phyloP scores from a whole-genome alignment of 2,329 filamentous ascomycete species.

The Aspergillus versicolor region DNA sequence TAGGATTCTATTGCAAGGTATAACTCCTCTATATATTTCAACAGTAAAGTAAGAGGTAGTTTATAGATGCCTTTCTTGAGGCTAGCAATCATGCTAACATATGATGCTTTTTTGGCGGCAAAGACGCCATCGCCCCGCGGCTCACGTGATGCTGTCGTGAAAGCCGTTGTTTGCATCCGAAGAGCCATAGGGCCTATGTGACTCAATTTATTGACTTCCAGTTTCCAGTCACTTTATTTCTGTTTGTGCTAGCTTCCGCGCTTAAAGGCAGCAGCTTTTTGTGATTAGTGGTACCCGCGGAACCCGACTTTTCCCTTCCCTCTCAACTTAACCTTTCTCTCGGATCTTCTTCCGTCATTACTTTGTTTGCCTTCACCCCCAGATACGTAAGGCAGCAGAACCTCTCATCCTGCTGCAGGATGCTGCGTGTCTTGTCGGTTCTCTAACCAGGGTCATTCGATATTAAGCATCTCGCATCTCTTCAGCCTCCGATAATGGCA shows the following conservation, averaged over 20 bases:
- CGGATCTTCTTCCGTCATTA: not conserved
- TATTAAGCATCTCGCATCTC: not conserved
- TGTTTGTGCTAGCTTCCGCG: not conserved
- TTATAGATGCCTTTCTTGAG: not conserved
- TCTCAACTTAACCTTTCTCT: not conserved
- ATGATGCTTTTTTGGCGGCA: not conserved
- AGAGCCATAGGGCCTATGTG: not conserved
- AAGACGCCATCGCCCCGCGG: conserved; percentile 7
- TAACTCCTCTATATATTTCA: too few species aligned
- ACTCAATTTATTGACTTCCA: not conserved
- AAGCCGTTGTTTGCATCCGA: conserved; percentile 27
- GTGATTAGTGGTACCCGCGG: not conserved
- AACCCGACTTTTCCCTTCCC: not conserved
- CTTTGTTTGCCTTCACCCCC: not conserved
- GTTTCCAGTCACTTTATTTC: not conserved
- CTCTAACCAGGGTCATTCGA: conserved; percentile 3
- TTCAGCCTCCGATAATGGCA: conserved; percentile 28
- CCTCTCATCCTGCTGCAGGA: conserved; percentile 11
- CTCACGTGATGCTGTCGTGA: conserved; percentile 1
- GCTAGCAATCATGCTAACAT: not conserved
- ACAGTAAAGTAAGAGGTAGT: too few species aligned
- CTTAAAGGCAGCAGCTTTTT: not conserved
- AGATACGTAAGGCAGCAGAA: not conserved
- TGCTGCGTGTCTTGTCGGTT: conserved; percentile 7
- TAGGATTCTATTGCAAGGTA: not conserved